phyloP scores from a whole-genome alignment of 345 rosid species.

The Aurinia saxatilis region DNA sequence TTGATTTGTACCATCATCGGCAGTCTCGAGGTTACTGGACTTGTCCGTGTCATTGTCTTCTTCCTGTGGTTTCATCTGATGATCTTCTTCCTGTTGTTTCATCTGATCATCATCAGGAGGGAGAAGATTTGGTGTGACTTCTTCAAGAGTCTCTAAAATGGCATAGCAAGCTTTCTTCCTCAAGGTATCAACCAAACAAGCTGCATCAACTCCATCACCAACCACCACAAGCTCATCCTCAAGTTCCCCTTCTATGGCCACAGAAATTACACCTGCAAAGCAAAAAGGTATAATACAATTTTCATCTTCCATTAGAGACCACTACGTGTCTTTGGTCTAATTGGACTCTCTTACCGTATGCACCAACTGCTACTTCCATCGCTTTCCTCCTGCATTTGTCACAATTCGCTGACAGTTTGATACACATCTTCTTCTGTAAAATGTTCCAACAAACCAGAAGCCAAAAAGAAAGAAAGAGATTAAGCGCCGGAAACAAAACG shows the following conservation, averaged over 20 bases:
- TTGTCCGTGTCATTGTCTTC: neutral
- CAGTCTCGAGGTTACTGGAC: neutral
- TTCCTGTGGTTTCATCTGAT: neutral
- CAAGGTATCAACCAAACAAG: conserved; percentile 25
- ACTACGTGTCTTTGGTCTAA: neutral
- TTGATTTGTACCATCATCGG: neutral
- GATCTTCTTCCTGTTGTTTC: neutral
- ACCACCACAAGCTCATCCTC: conserved; percentile 32
- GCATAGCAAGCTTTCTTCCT: conserved; percentile 34
- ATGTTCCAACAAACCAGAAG: neutral
- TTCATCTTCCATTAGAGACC: neutral
- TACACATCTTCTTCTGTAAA: conserved; percentile 39
- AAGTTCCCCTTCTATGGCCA: conserved; percentile 34
- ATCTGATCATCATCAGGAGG: neutral
- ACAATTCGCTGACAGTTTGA: conserved; percentile 19
- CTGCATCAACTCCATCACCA: conserved; percentile 37
- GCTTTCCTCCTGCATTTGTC: conserved; percentile 35
- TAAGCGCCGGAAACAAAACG: neutral
- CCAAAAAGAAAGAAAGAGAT: neutral
- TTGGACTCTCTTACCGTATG: conserved; percentile 19
- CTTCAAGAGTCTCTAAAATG: conserved; percentile 27
- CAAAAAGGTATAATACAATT: neutral
- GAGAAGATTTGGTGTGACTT: conserved; percentile 12
- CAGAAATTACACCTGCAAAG: conserved; percentile 36
- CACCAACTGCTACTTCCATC: conserved; percentile 30